A percentile compares a stretch with the other conserved stretches of the same genome.
phyloP scores from a whole-genome alignment of 208 protist species.

The Entamoeba dispar region DNA sequence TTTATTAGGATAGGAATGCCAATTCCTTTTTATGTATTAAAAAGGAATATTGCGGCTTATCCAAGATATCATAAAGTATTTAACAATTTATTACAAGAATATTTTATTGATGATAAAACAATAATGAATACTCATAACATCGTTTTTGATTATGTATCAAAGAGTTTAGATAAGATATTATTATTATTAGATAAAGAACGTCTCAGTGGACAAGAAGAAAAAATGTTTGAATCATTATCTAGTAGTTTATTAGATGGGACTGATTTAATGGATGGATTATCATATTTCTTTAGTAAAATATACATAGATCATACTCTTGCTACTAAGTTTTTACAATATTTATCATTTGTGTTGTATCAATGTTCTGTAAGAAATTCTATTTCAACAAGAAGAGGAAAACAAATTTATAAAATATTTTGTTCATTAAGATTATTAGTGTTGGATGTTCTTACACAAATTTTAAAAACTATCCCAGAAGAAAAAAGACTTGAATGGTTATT shows the following conservation, averaged over 20 bases:
- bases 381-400: background rate
- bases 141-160: background rate
- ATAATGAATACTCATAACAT: background rate
- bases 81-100: background rate
- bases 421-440: background rate
- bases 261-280: background rate
- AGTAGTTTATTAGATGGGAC: background rate
- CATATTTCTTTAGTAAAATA: background rate
- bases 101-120: background rate
- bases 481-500: background rate
- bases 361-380: background rate
- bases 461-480: background rate
- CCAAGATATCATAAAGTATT: background rate
- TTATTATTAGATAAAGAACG: background rate
- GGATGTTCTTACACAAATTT: background rate
- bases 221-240: background rate
- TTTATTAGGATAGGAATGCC: background rate
- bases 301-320: background rate
- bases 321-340: background rate
- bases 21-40: background rate
- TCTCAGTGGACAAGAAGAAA: background rate
- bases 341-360: background rate
- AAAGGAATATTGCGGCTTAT: background rate
- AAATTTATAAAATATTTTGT: background rate
- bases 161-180: background rate